Conservation (phyloP, 306 rosid genomes). For the Glycine latifolia region DNA sequence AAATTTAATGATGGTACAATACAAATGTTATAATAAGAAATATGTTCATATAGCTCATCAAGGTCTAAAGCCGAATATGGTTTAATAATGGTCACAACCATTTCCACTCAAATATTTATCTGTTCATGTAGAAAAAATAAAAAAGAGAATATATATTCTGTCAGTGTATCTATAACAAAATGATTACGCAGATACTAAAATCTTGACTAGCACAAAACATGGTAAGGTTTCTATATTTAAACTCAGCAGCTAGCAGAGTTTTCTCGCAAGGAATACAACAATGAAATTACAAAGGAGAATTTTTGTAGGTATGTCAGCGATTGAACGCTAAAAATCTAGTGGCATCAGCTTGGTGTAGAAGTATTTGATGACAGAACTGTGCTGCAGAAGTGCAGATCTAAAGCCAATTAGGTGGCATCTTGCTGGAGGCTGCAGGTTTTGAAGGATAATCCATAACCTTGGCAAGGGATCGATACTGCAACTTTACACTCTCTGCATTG, state of each 20-base stretch:
- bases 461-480: conserved; percentile 96
- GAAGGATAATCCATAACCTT: conserved; percentile 71
- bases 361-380: not conserved
- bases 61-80: not conserved
- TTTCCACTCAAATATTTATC: too few relatives aligned
- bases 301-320: conserved; percentile 28
- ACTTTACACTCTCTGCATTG: conserved; percentile 98
- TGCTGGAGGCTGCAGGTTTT: conserved; percentile 67
- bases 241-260: conserved; percentile 41
- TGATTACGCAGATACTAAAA: conserved; percentile 40
- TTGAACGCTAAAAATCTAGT: conserved; percentile 2
- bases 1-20: too few relatives aligned
- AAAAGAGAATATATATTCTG: conserved; percentile 20
- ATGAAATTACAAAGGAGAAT: conserved; percentile 35
- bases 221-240: conserved; percentile 51
- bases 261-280: conserved; percentile 51
- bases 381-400: conserved; percentile 45
- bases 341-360: conserved; percentile 39
- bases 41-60: not conserved
- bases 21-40: too few relatives aligned
- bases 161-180: conserved; percentile 31
- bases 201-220: conserved; percentile 43
- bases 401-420: conserved; percentile 79
- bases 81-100: not conserved
- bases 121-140: too few relatives aligned